A percentile compares a stretch with the other conserved stretches of the same genome.
Evolutionary conservation across 331 rosid genomes (phyloP).

Genomic region (Ulmus americana): DNA sequence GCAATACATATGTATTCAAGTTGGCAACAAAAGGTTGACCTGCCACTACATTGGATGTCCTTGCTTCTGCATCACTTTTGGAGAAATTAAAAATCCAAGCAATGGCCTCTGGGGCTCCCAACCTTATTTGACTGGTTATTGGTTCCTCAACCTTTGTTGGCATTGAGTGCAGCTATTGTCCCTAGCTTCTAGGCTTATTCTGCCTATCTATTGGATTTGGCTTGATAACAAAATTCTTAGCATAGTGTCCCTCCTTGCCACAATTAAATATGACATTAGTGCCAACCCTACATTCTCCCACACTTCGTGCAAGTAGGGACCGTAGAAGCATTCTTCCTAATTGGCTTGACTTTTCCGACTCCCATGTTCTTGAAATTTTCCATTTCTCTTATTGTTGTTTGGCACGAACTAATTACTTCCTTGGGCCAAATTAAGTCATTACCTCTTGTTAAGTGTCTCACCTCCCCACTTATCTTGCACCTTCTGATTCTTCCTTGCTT

Average conservation of each 20-base stretch:
- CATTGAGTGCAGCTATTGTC: neutral
- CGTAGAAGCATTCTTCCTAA: no score
- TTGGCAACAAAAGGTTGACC: neutral
- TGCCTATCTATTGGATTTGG: neutral
- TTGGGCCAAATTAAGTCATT: no score
- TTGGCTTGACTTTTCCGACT: no score
- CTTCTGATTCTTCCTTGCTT: no score
- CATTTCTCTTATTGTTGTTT: no score
- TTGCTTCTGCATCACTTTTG: no score
- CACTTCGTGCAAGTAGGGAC: no score
- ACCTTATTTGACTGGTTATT: neutral
- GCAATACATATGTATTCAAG: neutral
- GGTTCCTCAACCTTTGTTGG: neutral
- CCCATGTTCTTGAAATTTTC: no score
- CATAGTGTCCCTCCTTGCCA: neutral
- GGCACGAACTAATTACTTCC: no score
- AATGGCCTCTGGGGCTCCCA: neutral
- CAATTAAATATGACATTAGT: no score
- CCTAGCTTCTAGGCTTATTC: neutral
- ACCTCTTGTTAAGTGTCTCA: no score
- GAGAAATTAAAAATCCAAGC: neutral
- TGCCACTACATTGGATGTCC: neutral
- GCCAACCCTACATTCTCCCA: neutral
- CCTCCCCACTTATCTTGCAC: no score
- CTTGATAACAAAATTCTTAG: neutral